A percentile compares a stretch with the other conserved stretches of the same genome.
These are phyloP conservation scores for Vitis hybrid DNA, from an alignment of 177 flowering plant species.

Conservation along the genomic window DNA sequence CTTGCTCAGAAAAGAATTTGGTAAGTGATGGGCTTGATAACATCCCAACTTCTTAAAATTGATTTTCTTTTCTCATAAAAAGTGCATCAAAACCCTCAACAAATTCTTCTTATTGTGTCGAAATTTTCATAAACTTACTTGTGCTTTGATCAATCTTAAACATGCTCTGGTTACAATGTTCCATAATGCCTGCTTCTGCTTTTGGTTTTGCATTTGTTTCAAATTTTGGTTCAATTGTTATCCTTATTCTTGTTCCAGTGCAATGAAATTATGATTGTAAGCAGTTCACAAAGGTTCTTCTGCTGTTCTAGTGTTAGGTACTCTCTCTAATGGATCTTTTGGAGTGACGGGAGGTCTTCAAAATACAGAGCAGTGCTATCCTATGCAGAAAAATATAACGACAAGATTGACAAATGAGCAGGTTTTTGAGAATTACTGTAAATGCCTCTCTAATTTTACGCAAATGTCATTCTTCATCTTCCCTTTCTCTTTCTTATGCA, in stretches of 20 bases:
- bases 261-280: neutral
- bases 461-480: neutral
- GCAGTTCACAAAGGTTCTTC: neutral
- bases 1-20: neutral
- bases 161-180: neutral
- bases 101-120: no score
- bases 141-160: neutral
- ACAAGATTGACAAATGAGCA: slow-evolving; percentile 77
- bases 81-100: neutral
- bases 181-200: slow-evolving; percentile 1
- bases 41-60: neutral
- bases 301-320: slow-evolving; percentile 41
- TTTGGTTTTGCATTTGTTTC: neutral
- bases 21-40: neutral
- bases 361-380: slow-evolving; percentile 62
- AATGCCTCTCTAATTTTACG: neutral
- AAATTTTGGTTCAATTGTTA: neutral
- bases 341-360: slow-evolving; percentile 37
- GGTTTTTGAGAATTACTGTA: slow-evolving; percentile 33
- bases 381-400: slow-evolving; percentile 56
- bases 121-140: neutral
- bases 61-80: neutral
- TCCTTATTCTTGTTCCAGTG: neutral
- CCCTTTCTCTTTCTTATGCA: neutral
- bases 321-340: slow-evolving; percentile 48